Evolutionary conservation across 306 rosid genomes (phyloP).

Genomic region (Begonia masoniana): DNA sequence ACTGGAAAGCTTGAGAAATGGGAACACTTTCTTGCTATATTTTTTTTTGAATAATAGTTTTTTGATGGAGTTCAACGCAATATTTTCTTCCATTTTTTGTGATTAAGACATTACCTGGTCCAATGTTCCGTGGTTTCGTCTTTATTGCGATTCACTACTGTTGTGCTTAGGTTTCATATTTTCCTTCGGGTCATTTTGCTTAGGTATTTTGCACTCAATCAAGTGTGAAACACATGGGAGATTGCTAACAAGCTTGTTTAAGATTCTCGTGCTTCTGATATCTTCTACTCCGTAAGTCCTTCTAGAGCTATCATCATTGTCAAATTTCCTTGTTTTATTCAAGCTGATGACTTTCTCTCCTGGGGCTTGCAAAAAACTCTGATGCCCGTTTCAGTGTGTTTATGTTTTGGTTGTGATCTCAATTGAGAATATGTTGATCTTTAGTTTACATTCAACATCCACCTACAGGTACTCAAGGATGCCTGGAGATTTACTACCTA

Average conservation of each 20-base stretch:
- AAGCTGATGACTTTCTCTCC: too few species aligned
- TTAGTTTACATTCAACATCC: conserved; percentile 1
- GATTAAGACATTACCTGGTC: too few species aligned
- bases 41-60: too few species aligned
- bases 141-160: not conserved
- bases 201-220: conserved; percentile 68
- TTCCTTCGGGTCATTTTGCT: conserved; percentile 12
- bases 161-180: not conserved
- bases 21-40: too few species aligned
- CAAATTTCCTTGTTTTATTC: conserved; percentile 1
- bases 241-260: conserved; percentile 72
- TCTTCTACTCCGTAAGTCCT: conserved; percentile 73
- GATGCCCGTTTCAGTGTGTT: not conserved
- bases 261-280: conserved; percentile 70
- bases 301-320: conserved; percentile 5
- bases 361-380: too few species aligned
- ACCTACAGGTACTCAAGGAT: conserved; percentile 73
- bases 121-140: too few species aligned
- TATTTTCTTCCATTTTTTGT: too few species aligned
- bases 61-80: too few species aligned
- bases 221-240: conserved; percentile 53
- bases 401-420: not conserved
- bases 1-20: too few species aligned
- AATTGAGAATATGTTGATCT: conserved; percentile 1
- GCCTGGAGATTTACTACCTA: conserved; percentile 71